phyloP scores from a whole-genome alignment of 1,139 yeast genomes.

The Casaregolazyma lundiana region DNA sequence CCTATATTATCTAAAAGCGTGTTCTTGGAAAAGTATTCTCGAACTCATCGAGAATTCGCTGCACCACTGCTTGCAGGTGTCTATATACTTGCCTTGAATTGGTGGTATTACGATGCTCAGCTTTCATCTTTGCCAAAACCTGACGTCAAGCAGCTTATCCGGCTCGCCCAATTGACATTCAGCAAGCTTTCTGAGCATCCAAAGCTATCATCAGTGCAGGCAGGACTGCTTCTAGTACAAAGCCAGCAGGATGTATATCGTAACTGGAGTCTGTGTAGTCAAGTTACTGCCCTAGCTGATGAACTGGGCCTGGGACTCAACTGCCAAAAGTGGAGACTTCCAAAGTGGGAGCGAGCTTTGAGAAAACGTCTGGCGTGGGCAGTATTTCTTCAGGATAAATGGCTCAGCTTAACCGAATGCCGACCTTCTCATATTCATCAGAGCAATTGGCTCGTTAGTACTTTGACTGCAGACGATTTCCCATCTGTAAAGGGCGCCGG shows the following conservation, averaged over 20 bases:
- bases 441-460: constrained; percentile 32
- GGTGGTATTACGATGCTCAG: constrained; percentile 40
- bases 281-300: constrained; percentile 79
- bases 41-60: constrained; percentile 44
- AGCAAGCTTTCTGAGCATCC: constrained; percentile 40
- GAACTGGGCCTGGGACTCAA: constrained; percentile 82
- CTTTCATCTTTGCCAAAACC: constrained; percentile 33
- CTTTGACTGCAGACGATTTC: constrained; percentile 31
- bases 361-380: constrained; percentile 91
- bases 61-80: constrained; percentile 44
- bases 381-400: constrained; percentile 80
- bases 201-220: constrained; percentile 43
- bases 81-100: constrained; percentile 41
- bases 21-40: constrained; percentile 41
- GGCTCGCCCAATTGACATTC: constrained; percentile 36
- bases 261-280: constrained; percentile 84
- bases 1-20: constrained; percentile 43
- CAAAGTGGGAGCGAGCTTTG: constrained; percentile 87
- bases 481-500: constrained; percentile 43
- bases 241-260: constrained; percentile 45
- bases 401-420: constrained; percentile 74
- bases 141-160: constrained; percentile 34
- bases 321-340: constrained; percentile 82
- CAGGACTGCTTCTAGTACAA: constrained; percentile 40
- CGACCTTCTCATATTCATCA: constrained; percentile 62